Base-by-base conservation (phyloP, 1,284 basidiomycete species). In the Moesziomyces sp. region DNA sequence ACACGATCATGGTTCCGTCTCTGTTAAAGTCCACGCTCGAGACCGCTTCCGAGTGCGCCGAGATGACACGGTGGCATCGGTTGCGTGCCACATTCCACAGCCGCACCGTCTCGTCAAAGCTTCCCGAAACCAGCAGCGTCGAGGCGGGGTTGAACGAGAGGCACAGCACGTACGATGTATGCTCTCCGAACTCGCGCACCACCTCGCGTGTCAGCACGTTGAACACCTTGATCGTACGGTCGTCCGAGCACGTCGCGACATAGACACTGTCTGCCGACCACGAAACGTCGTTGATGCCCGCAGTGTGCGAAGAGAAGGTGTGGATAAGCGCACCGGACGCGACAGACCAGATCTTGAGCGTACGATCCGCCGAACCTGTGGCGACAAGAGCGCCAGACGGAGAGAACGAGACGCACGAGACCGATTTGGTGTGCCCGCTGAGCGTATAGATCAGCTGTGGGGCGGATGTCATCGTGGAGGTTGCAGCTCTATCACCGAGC, bases 21-120 rank as follows among this genome's bases (percentile, higher is more conserved):
- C 91, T 88, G 85, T 93, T 97, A 87, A 97, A 99, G 59, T 90
- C 89, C 1, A 98, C 93, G 11, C 91, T 90, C 53, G 93, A 95
- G 21, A 99, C 93, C 13, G 97, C 94, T 84, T 99, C 97, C 0
- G 93, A 94, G 86, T 99, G 97, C 0, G 97, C 97, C 18, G 95
- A 93, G 26, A 83, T 82, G 46, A 63, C 64, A 3, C 79, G 74
- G 48, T 83, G 82, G 46, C 82, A 82, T 18, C 62, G 65, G 28
- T 62, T 63, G 88, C 90, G 87, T 33, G 91, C 89, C n/a, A 96
- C 90, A 82, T 98, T 94, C 96, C 96, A 99, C 4, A 98, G 88
- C 43, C 93, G 89, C 9, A 97, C 92, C 11, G 92, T 93, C 86
- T 99, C 96, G 78, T 99, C 96, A 78, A 93, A 96, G 1, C 92